Evolutionary conservation across 2,329 filamentous ascomycete genomes (phyloP), one percentile per base, ranked within the genome.

Genomic region (Pezicula rhizophila): DNA sequence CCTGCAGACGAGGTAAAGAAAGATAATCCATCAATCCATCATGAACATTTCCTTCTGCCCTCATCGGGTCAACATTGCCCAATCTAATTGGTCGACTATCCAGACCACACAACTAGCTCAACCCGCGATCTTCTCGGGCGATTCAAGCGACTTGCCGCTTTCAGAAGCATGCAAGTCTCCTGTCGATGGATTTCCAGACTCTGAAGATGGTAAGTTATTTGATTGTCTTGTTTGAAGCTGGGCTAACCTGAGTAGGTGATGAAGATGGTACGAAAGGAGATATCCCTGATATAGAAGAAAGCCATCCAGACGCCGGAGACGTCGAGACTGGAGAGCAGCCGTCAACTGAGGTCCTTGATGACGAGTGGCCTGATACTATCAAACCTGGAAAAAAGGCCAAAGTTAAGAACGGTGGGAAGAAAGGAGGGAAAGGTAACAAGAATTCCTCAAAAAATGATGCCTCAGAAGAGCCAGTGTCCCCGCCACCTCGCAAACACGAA

Each of bases 31-130:
- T 61, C 60, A 59, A 54, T 58, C 38, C 47, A 64, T 60, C 61
- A 60, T 57, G 51, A 45, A 61, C 37, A 50, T 63, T 57, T 60
- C 61, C 48, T 60, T 54, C 49, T 62, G 60, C 60, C 61, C 61
- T 45, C 56, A 60, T 44, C 52, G 60, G 54, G 51, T 52, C 38
- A 54, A 52, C 41, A 53, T 60, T 51, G 52, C 25, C 40, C 40
- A 57, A 49, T 49, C 50, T 53, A 49, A 55, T 49, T 59, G 57
- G 53, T 59, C 57, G 20, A 48, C 46, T 44, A 46, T 59, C 26
- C 52, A 61, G 52, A 59, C 55, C 40, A 56, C 54, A 17, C 40
- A 52, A 40, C 48, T 52, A 47, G 40, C 50, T 28, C 39, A 45
- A n/a, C 57, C 58, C 17, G 43, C 54, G 23, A 55, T 48, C 15